Base-by-base conservation (phyloP, 2,329 filamentous ascomycete species). In the Aspergillus pseudonomiae region DNA sequence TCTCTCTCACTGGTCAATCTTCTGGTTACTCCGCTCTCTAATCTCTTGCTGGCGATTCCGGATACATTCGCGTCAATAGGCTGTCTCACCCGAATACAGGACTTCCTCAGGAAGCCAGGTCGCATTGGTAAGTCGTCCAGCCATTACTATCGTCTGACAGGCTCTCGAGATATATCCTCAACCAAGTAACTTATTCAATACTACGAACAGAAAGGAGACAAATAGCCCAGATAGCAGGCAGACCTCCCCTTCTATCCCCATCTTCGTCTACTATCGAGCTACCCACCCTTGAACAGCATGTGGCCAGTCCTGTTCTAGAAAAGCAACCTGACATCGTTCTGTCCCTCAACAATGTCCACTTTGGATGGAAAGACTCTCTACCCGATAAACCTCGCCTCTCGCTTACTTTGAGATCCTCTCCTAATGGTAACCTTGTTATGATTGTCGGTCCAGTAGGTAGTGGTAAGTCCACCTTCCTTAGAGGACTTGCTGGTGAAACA, bases 361-460 rank as follows among this genome's bases (percentile, higher is more conserved):
- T 65, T 43, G 61, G 61, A 28, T 65, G 60, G 61, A 60, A 63
- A 3, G 4, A 36, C 34, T 63, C 36, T 60, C 6, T n/a, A 3
- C 3, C 34, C 12, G 59, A 63, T 16, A 52, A 10, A 46, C 2
- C 11, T 12, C 61, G 63, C 36, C 52, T 62, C n/a, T 63, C 58
- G 19, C 54, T 64, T 11, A 58, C 16, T 1, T 4, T 61, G 6
- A 6, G 14, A 12, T 14, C 36, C 12, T 57, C 55, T 1, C 45
- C 53, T 9, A 32, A 71, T 65, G 57, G 77, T 74, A 67, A 67
- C 77, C 63, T 81, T 71, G 62, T 78, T 77, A 67, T 54, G 3
- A 69, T 83, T 30, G 72, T 82, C 57, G 81, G 81, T 10, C 78
- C 80, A n/a, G 78, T 82, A n/a, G 82, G 79, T 6, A 79, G 78